Evolutionary conservation across 2,329 filamentous ascomycete genomes (phyloP), one percentile per base, ranked within the genome.

Genomic region (Neonectria punicea): DNA sequence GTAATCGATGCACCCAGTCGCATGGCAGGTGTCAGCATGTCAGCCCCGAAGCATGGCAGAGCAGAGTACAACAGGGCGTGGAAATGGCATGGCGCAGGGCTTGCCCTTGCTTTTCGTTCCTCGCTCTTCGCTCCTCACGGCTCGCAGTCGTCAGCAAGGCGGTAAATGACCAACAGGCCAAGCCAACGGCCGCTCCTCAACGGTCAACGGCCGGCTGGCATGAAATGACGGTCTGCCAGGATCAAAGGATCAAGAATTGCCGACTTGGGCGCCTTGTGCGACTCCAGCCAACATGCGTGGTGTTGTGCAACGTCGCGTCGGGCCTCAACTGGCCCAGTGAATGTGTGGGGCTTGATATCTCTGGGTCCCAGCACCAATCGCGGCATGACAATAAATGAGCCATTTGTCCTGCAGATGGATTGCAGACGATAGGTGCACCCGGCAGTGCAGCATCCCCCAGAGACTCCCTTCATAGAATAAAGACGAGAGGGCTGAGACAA

Each of bases 21-120:
- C 53, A 62, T 62, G 53, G 44, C 60, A 56, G 41, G 47, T 54
- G 50, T 59, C 61, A 63, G 51, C 61, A 58, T 46, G 55, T 63
- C 55, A 59, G 61, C 61, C 47, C 55, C 54, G 44, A 22, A 50
- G 22, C n/a, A 43, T 43, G 39, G 39, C 39, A 20, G 39, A 43
- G n/a, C 16, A 18, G 39, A 43, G 16, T 9, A 20, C n/a, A 20
- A 20, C 39, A 18, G n/a, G 39, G 39, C n/a, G n/a, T 43, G 10
- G n/a, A 41, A 46, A 39, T 51, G 39, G 46, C 53, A 47, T 22
- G 30, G 30, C 46, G 53, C 54, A 46, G 50, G 54, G 46, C 28
- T 49, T 39, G 49, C 20, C 25, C 28, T 49, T 39, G 49, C 20
- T 32, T 54, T 49, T 58, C 18, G n/a, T 28, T 39, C 22, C 11